Evolutionary conservation across 2,329 filamentous ascomycete species (phyloP), one percentile per base, ranked within the genome.

Genomic region (Cladosporium phlei): DNA sequence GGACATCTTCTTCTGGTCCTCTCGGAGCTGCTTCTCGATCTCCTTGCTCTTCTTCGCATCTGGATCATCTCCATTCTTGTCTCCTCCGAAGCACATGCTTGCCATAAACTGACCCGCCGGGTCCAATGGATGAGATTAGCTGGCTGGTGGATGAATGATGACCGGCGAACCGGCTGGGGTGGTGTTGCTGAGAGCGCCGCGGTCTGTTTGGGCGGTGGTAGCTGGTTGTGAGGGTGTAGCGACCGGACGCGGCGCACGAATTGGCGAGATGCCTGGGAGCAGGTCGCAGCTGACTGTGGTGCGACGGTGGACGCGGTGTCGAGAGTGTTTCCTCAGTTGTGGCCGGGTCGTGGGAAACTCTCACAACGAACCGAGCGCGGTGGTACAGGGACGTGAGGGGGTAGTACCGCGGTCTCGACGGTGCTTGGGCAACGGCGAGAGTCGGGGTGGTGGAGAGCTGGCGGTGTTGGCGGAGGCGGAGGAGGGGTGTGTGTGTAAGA

Each of bases 1-100:
- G 47, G 85, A 74, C 76, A 93, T 77, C 56, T 78, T 78, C 78
- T 93, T 95, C 73, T 91, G 88, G 72, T 97, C 93, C 59, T 83
- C 79, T 52, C 87, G 85, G 59, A 98, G 80, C 60, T 80, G 73
- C 69, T 85, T 87, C 65, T 98, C 93, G 58, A 98, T 89, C 66
- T 93, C 88, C 58, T 65, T 79, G 67, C 73, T 75, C 59, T 70
- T 70, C 61, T 66, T 66, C 50, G 66, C 66, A 38, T 69, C 68
- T 11, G 71, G 70, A 56, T 75, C 70, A 46, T 69, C 67, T 24
- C 42, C 42, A 49, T 69, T 61, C 60, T 72, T 74, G 54, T 54
- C 53, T 49, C 59, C 46, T 56, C 72, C 72, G 64, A 75, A 75
- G 63, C 72, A 75, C 72, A 75, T 75, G 62, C 71, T 72, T 53